Evolutionary conservation across 2,329 filamentous ascomycete species (phyloP).

Genomic region (Penicillium thymicola): DNA sequence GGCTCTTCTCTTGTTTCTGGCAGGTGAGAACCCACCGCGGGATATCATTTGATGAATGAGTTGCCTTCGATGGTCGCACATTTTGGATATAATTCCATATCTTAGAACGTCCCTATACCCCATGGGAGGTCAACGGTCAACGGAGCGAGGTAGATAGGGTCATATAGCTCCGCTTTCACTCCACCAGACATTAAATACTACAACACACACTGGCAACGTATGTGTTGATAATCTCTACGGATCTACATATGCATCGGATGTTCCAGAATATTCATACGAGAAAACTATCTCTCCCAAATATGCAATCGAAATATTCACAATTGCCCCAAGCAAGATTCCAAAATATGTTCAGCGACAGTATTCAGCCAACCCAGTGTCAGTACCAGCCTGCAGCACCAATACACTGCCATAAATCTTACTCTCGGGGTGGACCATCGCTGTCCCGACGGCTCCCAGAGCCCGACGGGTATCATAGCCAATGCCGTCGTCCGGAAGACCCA

Average conservation of each 20-base stretch:
- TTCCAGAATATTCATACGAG: background rate
- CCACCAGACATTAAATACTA: too few relatives aligned
- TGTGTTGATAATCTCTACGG: too few relatives aligned
- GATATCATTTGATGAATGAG: too few relatives aligned
- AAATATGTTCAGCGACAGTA: constrained; percentile 6
- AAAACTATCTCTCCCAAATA: background rate
- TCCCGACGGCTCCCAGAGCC: constrained; percentile 35
- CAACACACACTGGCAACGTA: too few relatives aligned
- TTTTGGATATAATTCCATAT: too few relatives aligned
- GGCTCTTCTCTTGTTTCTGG: too few relatives aligned
- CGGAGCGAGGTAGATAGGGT: too few relatives aligned
- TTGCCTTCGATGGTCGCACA: too few relatives aligned
- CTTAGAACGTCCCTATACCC: too few relatives aligned
- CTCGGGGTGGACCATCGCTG: constrained; percentile 52
- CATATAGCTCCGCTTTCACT: too few relatives aligned
- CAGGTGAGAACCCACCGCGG: too few relatives aligned
- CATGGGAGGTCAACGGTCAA: too few relatives aligned
- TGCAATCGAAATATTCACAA: background rate
- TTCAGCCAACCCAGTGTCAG: constrained; percentile 3
- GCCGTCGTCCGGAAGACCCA: constrained; percentile 35
- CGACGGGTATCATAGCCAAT: constrained; percentile 30
- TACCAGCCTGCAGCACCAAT: constrained; percentile 64
- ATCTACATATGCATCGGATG: background rate
- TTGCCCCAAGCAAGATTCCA: background rate
- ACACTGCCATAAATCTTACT: constrained; percentile 63